Base-by-base conservation (phyloP, 257 asterid species). In the Cruciata laevipes region DNA sequence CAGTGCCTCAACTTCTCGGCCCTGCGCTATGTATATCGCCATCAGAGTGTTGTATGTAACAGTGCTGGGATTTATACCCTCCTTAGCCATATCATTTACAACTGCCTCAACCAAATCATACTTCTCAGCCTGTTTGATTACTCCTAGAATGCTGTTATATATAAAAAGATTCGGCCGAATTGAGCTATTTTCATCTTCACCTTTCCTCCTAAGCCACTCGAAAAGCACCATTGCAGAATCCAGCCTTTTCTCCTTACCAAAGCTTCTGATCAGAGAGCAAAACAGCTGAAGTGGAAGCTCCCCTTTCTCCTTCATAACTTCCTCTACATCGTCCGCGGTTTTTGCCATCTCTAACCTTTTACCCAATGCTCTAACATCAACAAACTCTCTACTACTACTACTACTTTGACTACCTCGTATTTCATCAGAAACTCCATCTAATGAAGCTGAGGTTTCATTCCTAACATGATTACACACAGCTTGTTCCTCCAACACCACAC, bases 121-220 rank as follows among this genome's bases (percentile, higher is more conserved):
- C 69, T 72, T 81, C 60, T 64, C 78, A 13, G 88, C 74, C 76
- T 83, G 89, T 74, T 90, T 90, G 65, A 82, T 68, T 5, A 95
- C 89, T 42, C 96, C 99, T 75, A 90, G 78, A 68, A 90, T 81
- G 69, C 86, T 84, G 81, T 93, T 93, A 63, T 86, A 90, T 73
- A 94, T 84, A 71, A 74, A 94, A 30, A 88, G 82, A 32, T 90
- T 88, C 14, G 78, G 88, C 67, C 49, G 74, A 21, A 84, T n/a
- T 6, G 83, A 38, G 61, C 79, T 67, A 74, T 69, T 76, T 11
- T 58, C 65, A n/a, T 81, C 88, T 47, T 74, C 78, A 66, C 83
- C 82, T 80, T 76, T 85, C 71, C 83, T 82, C 85, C 79, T 88
- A 31, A 94, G 94, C 99, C 97, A 94, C 68, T 86, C 83, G n/a